These are phyloP conservation scores for Barnettozyma hawaiiensis DNA, from an alignment of 1,139 yeast species.

Conservation along the genomic window DNA sequence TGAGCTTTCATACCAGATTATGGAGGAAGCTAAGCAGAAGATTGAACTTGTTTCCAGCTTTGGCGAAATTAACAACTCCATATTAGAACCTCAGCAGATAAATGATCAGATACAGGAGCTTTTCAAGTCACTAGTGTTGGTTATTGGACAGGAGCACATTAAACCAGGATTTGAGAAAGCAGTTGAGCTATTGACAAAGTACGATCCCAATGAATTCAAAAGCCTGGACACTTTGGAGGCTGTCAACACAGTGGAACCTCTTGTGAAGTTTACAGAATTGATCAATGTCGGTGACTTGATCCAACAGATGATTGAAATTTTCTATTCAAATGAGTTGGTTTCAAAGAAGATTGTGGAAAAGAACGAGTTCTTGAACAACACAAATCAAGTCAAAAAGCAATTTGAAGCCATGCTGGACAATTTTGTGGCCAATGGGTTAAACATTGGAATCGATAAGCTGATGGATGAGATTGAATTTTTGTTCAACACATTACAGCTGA, in stretches of 20 bases:
- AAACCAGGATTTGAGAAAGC: slow-evolving; percentile 83
- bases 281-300: slow-evolving; percentile 91
- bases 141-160: slow-evolving; percentile 68
- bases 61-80: slow-evolving; percentile 23
- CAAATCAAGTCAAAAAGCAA: slow-evolving; percentile 72
- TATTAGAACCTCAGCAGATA: slow-evolving; percentile 26
- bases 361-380: slow-evolving; percentile 74
- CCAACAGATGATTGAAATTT: slow-evolving; percentile 87
- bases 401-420: slow-evolving; percentile 80
- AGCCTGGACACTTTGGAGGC: slow-evolving; percentile 25
- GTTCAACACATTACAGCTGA: slow-evolving; percentile 45
- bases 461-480: slow-evolving; percentile 67
- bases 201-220: slow-evolving; percentile 55
- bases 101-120: slow-evolving; percentile 43
- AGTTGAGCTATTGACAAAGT: slow-evolving; percentile 57
- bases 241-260: slow-evolving; percentile 58
- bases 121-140: slow-evolving; percentile 59
- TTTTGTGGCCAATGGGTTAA: slow-evolving; percentile 87
- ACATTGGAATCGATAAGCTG: slow-evolving; percentile 82
- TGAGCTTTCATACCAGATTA: slow-evolving; percentile 39
- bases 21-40: slow-evolving; percentile 39
- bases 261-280: slow-evolving; percentile 80
- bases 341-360: slow-evolving; percentile 55
- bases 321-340: slow-evolving; percentile 81
- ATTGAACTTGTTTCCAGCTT: slow-evolving; percentile 31